Conservation (phyloP, 192 early-diverging fungal species). For the Glomus cerebriforme region DNA sequence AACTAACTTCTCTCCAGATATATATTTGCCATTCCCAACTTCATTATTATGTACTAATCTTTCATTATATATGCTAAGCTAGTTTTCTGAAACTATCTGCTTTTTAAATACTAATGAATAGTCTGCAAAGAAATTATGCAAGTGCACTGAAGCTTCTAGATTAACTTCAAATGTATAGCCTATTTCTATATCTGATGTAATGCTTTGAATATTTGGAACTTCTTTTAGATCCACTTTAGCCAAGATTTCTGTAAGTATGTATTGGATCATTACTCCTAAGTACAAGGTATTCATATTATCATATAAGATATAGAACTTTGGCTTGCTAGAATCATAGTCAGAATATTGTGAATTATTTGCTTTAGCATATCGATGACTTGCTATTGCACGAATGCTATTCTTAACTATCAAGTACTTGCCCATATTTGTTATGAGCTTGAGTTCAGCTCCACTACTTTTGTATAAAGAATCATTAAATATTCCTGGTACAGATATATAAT, state of each 20-base stretch:
- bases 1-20: slow-evolving; percentile 14
- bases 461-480: slow-evolving; percentile 28
- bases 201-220: slow-evolving; percentile 14
- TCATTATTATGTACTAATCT: slow-evolving; percentile 14
- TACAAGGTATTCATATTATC: slow-evolving; percentile 31
- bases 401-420: slow-evolving; percentile 13
- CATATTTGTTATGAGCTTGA: slow-evolving; percentile 20
- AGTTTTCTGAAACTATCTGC: slow-evolving; percentile 17
- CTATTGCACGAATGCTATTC: slow-evolving; percentile 3
- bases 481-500: slow-evolving; percentile 23
- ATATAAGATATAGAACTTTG: no score
- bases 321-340: slow-evolving; percentile 9
- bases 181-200: slow-evolving; percentile 15
- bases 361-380: slow-evolving; percentile 24
- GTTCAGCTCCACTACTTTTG: slow-evolving; percentile 24
- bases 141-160: slow-evolving; percentile 15
- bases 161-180: slow-evolving; percentile 5
- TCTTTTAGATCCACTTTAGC: no score
- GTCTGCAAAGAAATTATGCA: slow-evolving; percentile 20
- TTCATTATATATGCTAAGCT: slow-evolving; percentile 26
- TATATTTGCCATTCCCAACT: slow-evolving; percentile 19
- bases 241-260: slow-evolving; percentile 18
- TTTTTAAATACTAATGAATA: slow-evolving; percentile 11
- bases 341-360: slow-evolving; percentile 24
- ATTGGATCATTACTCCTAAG: slow-evolving; percentile 21